Evolutionary conservation across 2,329 filamentous ascomycete genomes (phyloP).

Genomic region (Talaromyces rugulosus): DNA sequence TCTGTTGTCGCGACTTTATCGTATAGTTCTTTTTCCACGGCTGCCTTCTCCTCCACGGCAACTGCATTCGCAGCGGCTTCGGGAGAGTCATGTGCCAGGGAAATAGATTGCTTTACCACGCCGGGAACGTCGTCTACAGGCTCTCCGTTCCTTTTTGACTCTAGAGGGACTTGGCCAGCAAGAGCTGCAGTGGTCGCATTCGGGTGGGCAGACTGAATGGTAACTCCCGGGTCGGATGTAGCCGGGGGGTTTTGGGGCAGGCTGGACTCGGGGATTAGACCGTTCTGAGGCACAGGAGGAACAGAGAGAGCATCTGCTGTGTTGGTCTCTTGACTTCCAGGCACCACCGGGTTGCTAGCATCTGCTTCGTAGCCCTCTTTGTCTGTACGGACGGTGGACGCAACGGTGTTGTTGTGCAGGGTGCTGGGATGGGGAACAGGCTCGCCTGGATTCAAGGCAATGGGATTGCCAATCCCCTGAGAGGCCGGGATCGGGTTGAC

Average conservation of each 20-base stretch:
- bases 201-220: slow-evolving; percentile 50
- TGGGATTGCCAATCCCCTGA: slow-evolving; percentile 66
- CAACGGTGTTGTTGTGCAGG: slow-evolving; percentile 66
- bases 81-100: slow-evolving; percentile 55
- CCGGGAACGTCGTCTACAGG: slow-evolving; percentile 34
- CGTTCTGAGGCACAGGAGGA: slow-evolving; percentile 54
- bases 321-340: slow-evolving; percentile 43
- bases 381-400: slow-evolving; percentile 63
- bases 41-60: slow-evolving; percentile 71
- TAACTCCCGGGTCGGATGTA: slow-evolving; percentile 26
- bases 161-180: slow-evolving; percentile 42
- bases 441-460: slow-evolving; percentile 74
- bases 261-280: slow-evolving; percentile 75
- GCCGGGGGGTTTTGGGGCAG: slow-evolving; percentile 58
- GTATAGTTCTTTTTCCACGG: slow-evolving; percentile 69
- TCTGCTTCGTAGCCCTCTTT: slow-evolving; percentile 82
- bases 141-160: slow-evolving; percentile 26
- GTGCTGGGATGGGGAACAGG: slow-evolving; percentile 66
- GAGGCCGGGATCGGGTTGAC: slow-evolving; percentile 59
- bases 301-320: slow-evolving; percentile 43
- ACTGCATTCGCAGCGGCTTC: slow-evolving; percentile 67
- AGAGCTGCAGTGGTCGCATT: slow-evolving; percentile 43
- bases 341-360: slow-evolving; percentile 45
- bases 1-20: slow-evolving; percentile 34
- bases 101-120: slow-evolving; percentile 43